phyloP scores from a whole-genome alignment of 2,329 filamentous ascomycete genomes.

The Cercospora janseana region DNA sequence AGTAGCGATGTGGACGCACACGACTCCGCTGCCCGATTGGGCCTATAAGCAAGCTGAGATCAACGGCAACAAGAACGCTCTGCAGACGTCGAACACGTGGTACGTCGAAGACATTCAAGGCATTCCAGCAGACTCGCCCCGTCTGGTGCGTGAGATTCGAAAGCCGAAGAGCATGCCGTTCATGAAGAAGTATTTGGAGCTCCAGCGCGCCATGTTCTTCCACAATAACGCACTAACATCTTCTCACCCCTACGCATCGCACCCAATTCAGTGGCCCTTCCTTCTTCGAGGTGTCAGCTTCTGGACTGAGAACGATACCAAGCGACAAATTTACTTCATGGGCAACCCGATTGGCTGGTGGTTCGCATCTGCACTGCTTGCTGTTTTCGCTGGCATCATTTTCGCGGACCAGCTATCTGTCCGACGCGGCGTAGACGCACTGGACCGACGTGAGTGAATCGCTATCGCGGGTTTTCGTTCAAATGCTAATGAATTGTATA shows the following conservation, averaged over 20 bases:
- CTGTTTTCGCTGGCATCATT: conserved; percentile 89
- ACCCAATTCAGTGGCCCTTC: conserved; percentile 97
- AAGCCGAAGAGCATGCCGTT: conserved; percentile 84
- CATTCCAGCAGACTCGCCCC: conserved; percentile 66
- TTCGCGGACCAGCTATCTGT: conserved; percentile 91
- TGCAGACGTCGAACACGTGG: conserved; percentile 90
- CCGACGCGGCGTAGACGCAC: conserved; percentile 85
- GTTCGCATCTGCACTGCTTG: conserved; percentile 86
- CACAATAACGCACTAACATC: conserved; percentile 98
- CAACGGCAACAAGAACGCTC: conserved; percentile 96
- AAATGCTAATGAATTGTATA: conserved; percentile 36
- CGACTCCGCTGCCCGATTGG: conserved; percentile 94
- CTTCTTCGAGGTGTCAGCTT: conserved; percentile 95
- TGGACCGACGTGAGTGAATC: conserved; percentile 80
- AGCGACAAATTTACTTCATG: conserved; percentile 97
- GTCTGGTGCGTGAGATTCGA: conserved; percentile 71
- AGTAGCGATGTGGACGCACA: conserved; percentile 99
- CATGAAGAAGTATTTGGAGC: conserved; percentile 89
- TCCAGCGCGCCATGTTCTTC: conserved; percentile 98
- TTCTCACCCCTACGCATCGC: conserved; percentile 92
- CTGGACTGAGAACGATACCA: conserved; percentile 95
- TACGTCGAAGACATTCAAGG: conserved; percentile 88
- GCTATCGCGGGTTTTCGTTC: background rate
- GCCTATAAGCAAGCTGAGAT: conserved; percentile 96
- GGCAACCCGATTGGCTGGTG: conserved; percentile 98